Evolutionary conservation across 306 rosid species (phyloP), one percentile per base, ranked within the genome.

Genomic region (Ormosia semicastrata): DNA sequence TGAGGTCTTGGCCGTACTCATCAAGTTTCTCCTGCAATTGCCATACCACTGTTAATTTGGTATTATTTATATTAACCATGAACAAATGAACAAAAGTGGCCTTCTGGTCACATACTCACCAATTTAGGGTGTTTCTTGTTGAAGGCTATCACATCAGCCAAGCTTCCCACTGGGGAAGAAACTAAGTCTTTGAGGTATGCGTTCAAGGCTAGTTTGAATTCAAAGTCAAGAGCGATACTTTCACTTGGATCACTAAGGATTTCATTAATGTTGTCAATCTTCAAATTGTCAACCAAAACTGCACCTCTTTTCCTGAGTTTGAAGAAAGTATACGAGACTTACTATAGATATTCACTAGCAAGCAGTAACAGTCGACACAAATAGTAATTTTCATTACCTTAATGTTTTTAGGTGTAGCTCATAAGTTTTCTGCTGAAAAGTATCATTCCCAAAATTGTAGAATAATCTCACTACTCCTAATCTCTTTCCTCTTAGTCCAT

Each of bases 401-500:
- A 92, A 60, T 14, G 87, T 90, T 6, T 67, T 14, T 2, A 90
- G 65, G 82, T 85, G 94, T 13, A 8, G 76, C 69, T 71, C 78
- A 60, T 60, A 88, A 47, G 90, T 77, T 59, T 92, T 52, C 41
- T 40, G n/a, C 57, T 7, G 12, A 37, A 70, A 57, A 43, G 81
- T 30, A 34, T 66, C 71, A 17, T 70, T 76, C 40, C 73, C 83
- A 82, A 86, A 79, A 4, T 18, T 0, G 43, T 49, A 86, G 81
- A 58, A 89, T 2, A 0, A 1, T 68, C 87, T 85, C 39, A 88
- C 81, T 46, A 90, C 74, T 46, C 94, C 97, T 10, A 91, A 1
- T 66, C 97, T 88, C 92, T 92, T 92, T 73, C 94, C 92, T 80
- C 53, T 49, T 3, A 90, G 88, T 43, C 94, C 92, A 47, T 84